A percentile compares a stretch with the other conserved stretches of the same genome.
Evolutionary conservation across 1,284 basidiomycete genomes (phyloP).

Genomic region (Sporisorium sorghi): DNA sequence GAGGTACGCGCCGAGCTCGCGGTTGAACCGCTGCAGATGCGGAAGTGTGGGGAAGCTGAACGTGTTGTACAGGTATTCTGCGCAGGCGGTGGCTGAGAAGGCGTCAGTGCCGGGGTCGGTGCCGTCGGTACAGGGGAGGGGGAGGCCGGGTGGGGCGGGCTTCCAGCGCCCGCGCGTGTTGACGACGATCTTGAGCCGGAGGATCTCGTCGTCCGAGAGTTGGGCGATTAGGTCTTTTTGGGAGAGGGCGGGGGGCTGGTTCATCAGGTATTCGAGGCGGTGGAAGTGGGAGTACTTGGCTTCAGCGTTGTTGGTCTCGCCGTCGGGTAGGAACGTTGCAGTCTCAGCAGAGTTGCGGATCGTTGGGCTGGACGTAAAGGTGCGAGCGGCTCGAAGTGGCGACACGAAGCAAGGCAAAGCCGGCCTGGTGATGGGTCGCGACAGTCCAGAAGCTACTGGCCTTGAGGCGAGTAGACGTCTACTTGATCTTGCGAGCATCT

Average conservation of each 20-base stretch:
- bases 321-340: not conserved
- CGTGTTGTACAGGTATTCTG: slow-evolving; percentile 29
- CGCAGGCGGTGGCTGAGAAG: not conserved
- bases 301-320: not conserved
- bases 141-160: not conserved
- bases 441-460: not conserved
- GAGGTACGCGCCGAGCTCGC: slow-evolving; percentile 1
- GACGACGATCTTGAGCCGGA: slow-evolving; percentile 16
- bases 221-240: slow-evolving; percentile 5
- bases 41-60: slow-evolving; percentile 12
- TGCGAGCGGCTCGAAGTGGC: not conserved
- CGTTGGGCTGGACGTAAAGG: not conserved
- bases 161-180: slow-evolving; percentile 6
- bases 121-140: slow-evolving; percentile 10
- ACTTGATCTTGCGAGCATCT: slow-evolving; percentile 23
- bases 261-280: slow-evolving; percentile 15
- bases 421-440: not conserved
- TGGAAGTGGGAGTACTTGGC: not conserved
- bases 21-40: slow-evolving; percentile 21
- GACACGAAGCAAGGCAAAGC: slow-evolving; percentile 1
- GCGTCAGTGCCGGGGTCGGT: not conserved
- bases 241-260: no score
- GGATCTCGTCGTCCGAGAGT: slow-evolving; percentile 10
- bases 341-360: not conserved
- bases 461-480: slow-evolving; percentile 3